Evolutionary conservation across 148 eudicot species (phyloP).

Genomic region (Amaranthus cruentus): DNA sequence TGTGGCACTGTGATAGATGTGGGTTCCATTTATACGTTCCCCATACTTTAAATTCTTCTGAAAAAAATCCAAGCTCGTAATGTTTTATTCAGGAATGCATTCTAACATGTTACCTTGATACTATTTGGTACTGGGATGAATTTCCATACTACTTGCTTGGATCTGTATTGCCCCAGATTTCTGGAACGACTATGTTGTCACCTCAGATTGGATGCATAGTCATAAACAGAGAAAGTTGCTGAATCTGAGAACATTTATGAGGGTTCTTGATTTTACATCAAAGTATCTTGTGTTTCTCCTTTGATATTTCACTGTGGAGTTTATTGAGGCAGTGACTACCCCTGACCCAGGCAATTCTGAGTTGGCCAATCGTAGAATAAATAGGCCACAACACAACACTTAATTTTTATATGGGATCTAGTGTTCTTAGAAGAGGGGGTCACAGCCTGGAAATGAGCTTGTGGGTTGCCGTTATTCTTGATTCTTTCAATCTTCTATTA

Average conservation of each 20-base stretch:
- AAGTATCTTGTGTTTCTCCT: background rate
- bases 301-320: background rate
- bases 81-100: background rate
- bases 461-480: background rate
- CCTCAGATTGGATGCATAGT: background rate
- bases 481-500: background rate
- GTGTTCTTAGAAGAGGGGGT: background rate
- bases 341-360: background rate
- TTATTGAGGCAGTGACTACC: background rate
- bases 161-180: background rate
- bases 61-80: background rate
- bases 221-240: background rate
- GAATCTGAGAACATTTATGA: background rate
- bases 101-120: background rate
- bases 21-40: background rate
- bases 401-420: background rate
- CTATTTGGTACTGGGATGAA: background rate
- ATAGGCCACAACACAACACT: background rate
- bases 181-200: background rate
- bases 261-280: background rate
- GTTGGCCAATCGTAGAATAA: background rate
- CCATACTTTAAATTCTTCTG: no score
- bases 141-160: background rate
- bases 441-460: background rate
- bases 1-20: background rate